Evolutionary conservation across 2,329 filamentous ascomycete species (phyloP), one percentile per base, ranked within the genome.

Genomic region (Chrysoporthe deuterocubensis): DNA sequence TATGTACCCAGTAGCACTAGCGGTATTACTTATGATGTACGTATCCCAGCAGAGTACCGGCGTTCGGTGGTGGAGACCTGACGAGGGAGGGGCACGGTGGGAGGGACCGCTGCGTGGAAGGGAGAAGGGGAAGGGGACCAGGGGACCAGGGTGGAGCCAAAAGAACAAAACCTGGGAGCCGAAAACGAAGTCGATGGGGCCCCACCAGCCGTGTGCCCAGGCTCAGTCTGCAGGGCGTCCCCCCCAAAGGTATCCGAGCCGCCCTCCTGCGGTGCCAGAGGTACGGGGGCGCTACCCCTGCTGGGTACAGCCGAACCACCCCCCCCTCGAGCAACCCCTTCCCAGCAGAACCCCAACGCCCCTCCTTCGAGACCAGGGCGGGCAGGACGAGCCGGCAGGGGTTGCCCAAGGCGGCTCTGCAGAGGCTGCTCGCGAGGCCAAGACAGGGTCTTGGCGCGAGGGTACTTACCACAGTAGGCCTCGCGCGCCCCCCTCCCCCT

Each of bases 371-470:
- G n/a, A 57, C 32, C 40, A 34, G 54, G 54, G 26, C 50, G 7
- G 14, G 16, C 34, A 18, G 18, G 18, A 16, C 8, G 9, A 57
- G 40, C 50, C 34, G 34, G 40, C 54, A 57, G 54, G 54, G 54
- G 54, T 57, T 4, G 34, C 40, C 54, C 16, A 7, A 57, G 34
- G 54, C 54, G 54, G 54, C 54, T 57, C 54, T 57, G 54, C 54
- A 57, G 18, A 26, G 26, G 26, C 26, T 26, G 54, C 34, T 57
- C 26, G 34, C 34, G 34, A 57, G 18, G 32, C 34, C 34, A 40
- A n/a, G 54, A 26, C 6, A 52, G 26, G 21, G 48, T 32, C 21
- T 2, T 52, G 4, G 44, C 26, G 44, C 44, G 44, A 46, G 44
- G 44, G 26, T 26, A 26, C 26, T 26, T 26, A 26, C 26, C 26